Conservation (phyloP, 345 rosid genomes). For the Ceriops zippeliana region DNA sequence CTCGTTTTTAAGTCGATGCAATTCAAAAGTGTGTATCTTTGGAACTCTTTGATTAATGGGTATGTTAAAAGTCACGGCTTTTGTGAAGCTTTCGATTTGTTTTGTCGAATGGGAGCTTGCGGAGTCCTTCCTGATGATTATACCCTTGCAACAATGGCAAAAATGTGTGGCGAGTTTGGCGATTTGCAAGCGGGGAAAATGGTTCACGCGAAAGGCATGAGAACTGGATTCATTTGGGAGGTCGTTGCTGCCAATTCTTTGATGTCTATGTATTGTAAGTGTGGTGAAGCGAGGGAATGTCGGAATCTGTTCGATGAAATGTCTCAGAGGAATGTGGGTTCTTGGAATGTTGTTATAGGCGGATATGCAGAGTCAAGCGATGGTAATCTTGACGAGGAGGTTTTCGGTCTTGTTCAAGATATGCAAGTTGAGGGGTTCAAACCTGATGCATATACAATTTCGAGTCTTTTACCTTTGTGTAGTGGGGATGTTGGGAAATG, state of each 20-base stretch:
- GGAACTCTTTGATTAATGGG: constrained; percentile 60
- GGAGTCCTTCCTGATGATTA: constrained; percentile 46
- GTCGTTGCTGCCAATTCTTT: constrained; percentile 52
- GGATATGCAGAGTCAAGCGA: constrained; percentile 12
- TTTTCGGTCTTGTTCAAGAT: background rate
- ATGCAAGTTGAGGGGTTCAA: constrained; percentile 35
- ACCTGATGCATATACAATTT: constrained; percentile 56
- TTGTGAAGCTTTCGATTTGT: constrained; percentile 38
- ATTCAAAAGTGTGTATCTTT: constrained; percentile 30
- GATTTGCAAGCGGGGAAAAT: constrained; percentile 40
- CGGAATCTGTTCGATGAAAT: constrained; percentile 37
- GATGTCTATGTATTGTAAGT: constrained; percentile 53
- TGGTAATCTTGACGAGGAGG: background rate
- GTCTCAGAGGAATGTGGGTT: constrained; percentile 12
- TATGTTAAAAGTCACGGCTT: constrained; percentile 37
- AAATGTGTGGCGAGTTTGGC: constrained; percentile 38
- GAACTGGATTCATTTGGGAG: constrained; percentile 39
- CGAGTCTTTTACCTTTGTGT: constrained; percentile 48
- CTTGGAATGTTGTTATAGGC: constrained; percentile 15
- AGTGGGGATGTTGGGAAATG: constrained; percentile 14
- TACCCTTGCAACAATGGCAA: constrained; percentile 43
- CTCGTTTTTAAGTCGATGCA: constrained; percentile 43
- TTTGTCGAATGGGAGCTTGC: constrained; percentile 32
- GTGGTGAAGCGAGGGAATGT: constrained; percentile 30
- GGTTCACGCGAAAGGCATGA: constrained; percentile 44